Conservation (phyloP, 2,329 filamentous ascomycete species). For the Graphilbum sp. region DNA sequence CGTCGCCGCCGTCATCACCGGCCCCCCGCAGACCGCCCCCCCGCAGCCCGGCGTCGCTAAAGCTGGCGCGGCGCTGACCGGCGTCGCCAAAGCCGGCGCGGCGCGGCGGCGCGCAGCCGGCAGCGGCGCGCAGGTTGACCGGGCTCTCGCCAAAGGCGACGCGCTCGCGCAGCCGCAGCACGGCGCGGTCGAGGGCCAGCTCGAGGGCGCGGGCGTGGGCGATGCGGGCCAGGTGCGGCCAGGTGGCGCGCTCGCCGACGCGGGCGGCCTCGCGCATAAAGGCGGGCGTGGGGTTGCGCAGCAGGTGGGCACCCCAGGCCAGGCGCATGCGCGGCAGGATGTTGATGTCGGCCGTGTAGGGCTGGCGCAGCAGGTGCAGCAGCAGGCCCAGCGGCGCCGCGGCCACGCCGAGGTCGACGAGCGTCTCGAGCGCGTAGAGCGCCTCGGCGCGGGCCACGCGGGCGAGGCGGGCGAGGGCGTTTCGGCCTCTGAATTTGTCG, state of each 20-base stretch:
- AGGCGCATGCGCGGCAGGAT: constrained; percentile 29
- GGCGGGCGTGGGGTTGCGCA: constrained; percentile 70
- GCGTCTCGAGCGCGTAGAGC: constrained; percentile 62
- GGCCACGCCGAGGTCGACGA: constrained; percentile 66
- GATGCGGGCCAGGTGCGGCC: constrained; percentile 77
- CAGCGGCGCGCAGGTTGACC: constrained; percentile 42
- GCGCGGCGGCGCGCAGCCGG: no score
- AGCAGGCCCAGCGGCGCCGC: constrained; percentile 65
- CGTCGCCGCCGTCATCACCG: no score
- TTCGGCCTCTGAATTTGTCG: no score
- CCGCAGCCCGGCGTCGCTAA: constrained; percentile 10
- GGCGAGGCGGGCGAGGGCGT: constrained; percentile 51
- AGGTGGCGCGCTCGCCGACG: constrained; percentile 71
- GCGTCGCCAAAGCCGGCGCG: constrained; percentile 22
- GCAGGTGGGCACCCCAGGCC: constrained; percentile 37
- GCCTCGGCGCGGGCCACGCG: constrained; percentile 64
- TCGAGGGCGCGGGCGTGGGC: constrained; percentile 81
- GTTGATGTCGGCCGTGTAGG: constrained; percentile 89
- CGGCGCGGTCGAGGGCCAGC: constrained; percentile 61
- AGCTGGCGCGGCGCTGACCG: constrained; percentile 12
- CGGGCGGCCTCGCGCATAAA: constrained; percentile 73
- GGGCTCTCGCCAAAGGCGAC: constrained; percentile 55
- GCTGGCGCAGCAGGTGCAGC: constrained; percentile 69
- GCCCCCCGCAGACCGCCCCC: background rate
- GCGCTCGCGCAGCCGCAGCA: constrained; percentile 49